Evolutionary conservation across 2,329 filamentous ascomycete genomes (phyloP).

Genomic region (Aquanectria penicillioides): DNA sequence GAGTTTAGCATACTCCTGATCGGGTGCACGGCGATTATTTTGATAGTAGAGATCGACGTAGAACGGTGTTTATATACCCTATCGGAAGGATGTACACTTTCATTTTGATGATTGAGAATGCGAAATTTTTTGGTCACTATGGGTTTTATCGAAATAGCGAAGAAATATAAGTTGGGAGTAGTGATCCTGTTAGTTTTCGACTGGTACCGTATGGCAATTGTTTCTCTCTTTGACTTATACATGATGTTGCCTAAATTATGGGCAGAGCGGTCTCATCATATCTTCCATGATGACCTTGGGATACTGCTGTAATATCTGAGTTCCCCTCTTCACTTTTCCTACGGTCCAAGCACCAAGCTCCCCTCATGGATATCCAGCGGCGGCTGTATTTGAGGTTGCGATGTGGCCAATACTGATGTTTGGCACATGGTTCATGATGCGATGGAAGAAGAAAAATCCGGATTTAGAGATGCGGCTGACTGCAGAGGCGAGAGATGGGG

Average conservation of each 20-base stretch:
- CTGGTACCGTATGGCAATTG: slow-evolving; percentile 40
- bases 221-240: background rate
- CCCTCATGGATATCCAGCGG: slow-evolving; percentile 41
- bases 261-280: slow-evolving; percentile 45
- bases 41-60: background rate
- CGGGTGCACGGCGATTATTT: background rate
- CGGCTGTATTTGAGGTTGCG: slow-evolving; percentile 37
- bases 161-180: slow-evolving; percentile 33
- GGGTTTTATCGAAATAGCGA: slow-evolving; percentile 17
- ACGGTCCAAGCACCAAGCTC: slow-evolving; percentile 40
- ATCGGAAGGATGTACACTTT: background rate
- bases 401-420: slow-evolving; percentile 43
- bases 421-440: slow-evolving; percentile 40
- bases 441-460: slow-evolving; percentile 36
- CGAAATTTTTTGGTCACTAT: too few species aligned
- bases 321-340: slow-evolving; percentile 43
- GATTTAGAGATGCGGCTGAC: slow-evolving; percentile 32
- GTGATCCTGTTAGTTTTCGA: slow-evolving; percentile 43
- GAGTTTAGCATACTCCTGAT: slow-evolving; percentile 2
- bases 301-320: slow-evolving; percentile 43
- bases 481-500: background rate
- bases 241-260: slow-evolving; percentile 35
- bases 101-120: too few species aligned
- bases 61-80: background rate
- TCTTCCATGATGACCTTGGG: slow-evolving; percentile 49